Percentiles rank a stretch among this genome's conserved stretches.
Conservation (phyloP, 2,329 filamentous ascomycete species). For the Erysiphe pulchra region DNA sequence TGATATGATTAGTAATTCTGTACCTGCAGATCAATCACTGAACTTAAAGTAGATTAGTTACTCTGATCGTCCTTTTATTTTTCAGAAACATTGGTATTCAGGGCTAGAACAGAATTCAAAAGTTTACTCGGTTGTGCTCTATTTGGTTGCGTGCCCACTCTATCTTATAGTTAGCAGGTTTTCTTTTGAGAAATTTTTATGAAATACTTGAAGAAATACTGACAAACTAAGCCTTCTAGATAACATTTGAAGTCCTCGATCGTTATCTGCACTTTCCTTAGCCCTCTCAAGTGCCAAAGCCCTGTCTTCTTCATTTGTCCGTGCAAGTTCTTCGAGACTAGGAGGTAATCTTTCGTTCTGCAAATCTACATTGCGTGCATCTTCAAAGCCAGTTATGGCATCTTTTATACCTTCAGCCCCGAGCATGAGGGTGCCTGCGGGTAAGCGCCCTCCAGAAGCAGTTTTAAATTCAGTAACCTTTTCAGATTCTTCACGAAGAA, state of each 20-base stretch:
- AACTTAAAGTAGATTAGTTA: no score
- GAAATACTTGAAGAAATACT: slow-evolving; percentile 17
- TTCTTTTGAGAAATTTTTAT: no score
- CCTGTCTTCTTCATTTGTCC: slow-evolving; percentile 58
- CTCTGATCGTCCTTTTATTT: no score
- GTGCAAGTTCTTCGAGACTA: slow-evolving; percentile 70
- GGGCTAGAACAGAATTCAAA: no score
- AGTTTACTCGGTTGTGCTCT: no score
- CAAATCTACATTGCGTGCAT: slow-evolving; percentile 85
- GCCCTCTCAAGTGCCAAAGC: slow-evolving; percentile 68
- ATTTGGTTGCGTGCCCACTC: no score
- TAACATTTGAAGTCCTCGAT: slow-evolving; percentile 62
- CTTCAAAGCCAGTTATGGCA: slow-evolving; percentile 88
- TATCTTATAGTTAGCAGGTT: no score
- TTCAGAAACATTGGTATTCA: no score
- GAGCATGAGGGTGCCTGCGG: slow-evolving; percentile 89
- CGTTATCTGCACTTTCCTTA: slow-evolving; percentile 71
- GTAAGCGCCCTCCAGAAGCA: slow-evolving; percentile 71
- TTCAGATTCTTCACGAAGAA: slow-evolving; percentile 90
- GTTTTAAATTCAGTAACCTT: slow-evolving; percentile 95
- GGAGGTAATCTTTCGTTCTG: slow-evolving; percentile 91
- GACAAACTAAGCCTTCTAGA: slow-evolving; percentile 90
- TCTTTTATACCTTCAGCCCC: slow-evolving; percentile 97
- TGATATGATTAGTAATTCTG: no score
- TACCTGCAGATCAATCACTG: no score